Base-by-base conservation (phyloP, 495 filamentous ascomycete species). In the Penicillium verhagenii region DNA sequence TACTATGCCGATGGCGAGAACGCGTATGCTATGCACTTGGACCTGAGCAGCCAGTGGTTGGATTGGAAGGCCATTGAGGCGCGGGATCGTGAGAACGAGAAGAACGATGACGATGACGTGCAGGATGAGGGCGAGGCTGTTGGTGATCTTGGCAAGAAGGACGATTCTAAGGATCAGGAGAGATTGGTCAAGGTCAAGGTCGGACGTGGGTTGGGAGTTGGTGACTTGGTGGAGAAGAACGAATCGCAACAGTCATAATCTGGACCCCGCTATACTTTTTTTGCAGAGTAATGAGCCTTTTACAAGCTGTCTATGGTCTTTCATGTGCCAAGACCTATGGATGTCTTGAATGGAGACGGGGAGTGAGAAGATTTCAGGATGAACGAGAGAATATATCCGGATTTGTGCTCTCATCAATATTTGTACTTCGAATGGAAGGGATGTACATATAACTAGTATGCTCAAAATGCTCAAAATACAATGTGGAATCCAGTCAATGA, bases 1-100 rank as follows among this genome's bases (percentile, higher is more conserved):
- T 98, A 98, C 84, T 98, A 98, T 68, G 94, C 94, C 37, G 94
- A 97, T 73, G 92, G 92, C 45, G 94, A 98, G 75, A 93, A 98
- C 79, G 94, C 94, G 31, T 96, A 86, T 66, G 86, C 85, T 60
- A 98, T 98, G 94, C 86, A 84, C 61, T 86, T 92, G 70, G 89
- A 97, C 63, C 77, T 98, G 39, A 73, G 78, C 25, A 77, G 79
- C 50, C 79, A 92, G 60, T 76, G 70, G 71, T 44, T 79, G 35
- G 67, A 75, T 45, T 76, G 73, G 73, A 67, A 65, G 39, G 72
- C 70, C 60, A 75, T 71, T 65, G 77, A 63, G 66, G 71, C 60
- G 61, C 65, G 61, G 66, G 71, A 70, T 49, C 66, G 61, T 58
- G 68, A 70, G 70, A 75, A 70, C 48, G 56, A 66, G 55, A 71